Evolutionary conservation across 1,284 basidiomycete species (phyloP).

Genomic region (Cutaneotrichosporon cyanovorans): DNA sequence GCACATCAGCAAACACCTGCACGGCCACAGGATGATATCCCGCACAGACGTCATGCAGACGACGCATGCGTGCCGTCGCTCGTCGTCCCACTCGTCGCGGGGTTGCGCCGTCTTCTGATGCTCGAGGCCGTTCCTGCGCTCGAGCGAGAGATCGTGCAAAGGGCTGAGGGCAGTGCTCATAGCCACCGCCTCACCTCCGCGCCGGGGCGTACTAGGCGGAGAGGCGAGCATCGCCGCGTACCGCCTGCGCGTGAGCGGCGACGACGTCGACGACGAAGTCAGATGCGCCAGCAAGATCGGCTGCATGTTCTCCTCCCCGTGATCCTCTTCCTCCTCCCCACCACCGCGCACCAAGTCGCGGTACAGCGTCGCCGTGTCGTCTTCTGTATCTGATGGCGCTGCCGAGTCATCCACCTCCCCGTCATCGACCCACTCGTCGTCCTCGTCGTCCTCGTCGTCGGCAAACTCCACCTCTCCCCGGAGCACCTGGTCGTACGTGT

Average conservation of each 20-base stretch:
- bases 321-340: conserved; percentile 5
- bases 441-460: conserved; percentile 33
- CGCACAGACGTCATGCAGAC: conserved; percentile 41
- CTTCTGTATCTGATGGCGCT: conserved; percentile 2
- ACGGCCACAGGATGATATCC: conserved; percentile 44
- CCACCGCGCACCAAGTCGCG: conserved; percentile 21
- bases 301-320: conserved; percentile 21
- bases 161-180: neutral
- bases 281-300: conserved; percentile 43
- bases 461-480: conserved; percentile 28
- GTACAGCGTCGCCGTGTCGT: conserved; percentile 18
- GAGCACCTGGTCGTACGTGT: conserved; percentile 22
- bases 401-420: conserved; percentile 9
- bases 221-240: conserved; percentile 25
- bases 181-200: neutral
- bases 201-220: neutral
- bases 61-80: conserved; percentile 34
- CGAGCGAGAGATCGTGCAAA: neutral
- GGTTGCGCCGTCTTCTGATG: too few relatives aligned
- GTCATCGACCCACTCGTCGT: conserved; percentile 18
- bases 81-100: conserved; percentile 38
- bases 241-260: conserved; percentile 38
- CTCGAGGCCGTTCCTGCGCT: conserved; percentile 11
- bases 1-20: conserved; percentile 40
- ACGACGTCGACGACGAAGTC: conserved; percentile 21